Evolutionary conservation across 306 rosid genomes (phyloP).

Genomic region (Canavalia ensiformis): DNA sequence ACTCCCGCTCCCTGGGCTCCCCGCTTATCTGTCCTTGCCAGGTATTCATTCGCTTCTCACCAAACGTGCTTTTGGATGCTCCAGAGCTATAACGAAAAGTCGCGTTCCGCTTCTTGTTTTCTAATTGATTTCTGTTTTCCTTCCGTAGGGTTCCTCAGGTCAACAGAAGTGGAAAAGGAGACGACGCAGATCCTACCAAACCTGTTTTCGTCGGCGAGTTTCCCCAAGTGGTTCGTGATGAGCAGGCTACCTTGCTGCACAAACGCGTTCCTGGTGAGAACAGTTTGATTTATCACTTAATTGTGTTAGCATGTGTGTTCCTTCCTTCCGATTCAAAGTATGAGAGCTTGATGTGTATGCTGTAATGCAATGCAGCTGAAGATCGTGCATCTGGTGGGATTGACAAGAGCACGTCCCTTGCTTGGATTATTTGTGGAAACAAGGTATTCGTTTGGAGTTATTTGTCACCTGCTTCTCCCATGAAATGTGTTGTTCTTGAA

Average conservation of each 20-base stretch:
- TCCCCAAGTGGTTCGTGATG: conserved; percentile 80
- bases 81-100: neutral
- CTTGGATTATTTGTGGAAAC: conserved; percentile 84
- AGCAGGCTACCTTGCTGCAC: conserved; percentile 68
- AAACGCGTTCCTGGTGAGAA: conserved; percentile 68
- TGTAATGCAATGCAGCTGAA: conserved; percentile 61
- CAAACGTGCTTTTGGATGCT: neutral
- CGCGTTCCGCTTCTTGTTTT: conserved; percentile 23
- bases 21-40: conserved; percentile 90
- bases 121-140: neutral
- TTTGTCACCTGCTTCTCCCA: conserved; percentile 65
- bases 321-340: neutral
- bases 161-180: conserved; percentile 66
- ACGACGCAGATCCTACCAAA: conserved; percentile 58
- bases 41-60: conserved; percentile 49
- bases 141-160: conserved; percentile 70
- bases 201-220: conserved; percentile 94
- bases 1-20: conserved; percentile 99
- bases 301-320: neutral
- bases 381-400: conserved; percentile 73
- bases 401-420: conserved; percentile 76
- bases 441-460: conserved; percentile 84
- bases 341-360: neutral
- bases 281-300: conserved; percentile 6
- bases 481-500: conserved; percentile 76